These are phyloP conservation scores for Raddia guianensis DNA, from an alignment of 176 grass and related monocot species.

Conservation along the genomic window DNA sequence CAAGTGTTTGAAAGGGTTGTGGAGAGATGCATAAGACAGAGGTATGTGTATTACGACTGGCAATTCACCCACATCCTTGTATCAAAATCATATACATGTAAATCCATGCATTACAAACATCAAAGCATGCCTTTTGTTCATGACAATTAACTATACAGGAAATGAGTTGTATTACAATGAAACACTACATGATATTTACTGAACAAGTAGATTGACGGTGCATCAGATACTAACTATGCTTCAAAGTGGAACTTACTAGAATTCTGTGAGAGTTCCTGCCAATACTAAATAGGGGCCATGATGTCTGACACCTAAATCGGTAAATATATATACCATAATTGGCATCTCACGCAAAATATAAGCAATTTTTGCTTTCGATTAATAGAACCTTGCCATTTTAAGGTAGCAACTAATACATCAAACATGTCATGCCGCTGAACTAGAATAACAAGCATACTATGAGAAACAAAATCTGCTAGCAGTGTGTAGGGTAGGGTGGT, in stretches of 20 bases:
- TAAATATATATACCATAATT: neutral
- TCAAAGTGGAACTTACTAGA: neutral
- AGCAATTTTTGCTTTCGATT: neutral
- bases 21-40: neutral
- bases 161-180: neutral
- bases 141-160: neutral
- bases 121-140: neutral
- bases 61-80: neutral
- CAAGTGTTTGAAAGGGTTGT: neutral
- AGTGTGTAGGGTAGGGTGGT: neutral
- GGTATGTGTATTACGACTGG: slow-evolving; percentile 9
- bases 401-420: neutral
- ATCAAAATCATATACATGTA: neutral
- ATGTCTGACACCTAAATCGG: neutral
- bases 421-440: neutral
- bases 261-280: neutral
- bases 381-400: slow-evolving; percentile 9
- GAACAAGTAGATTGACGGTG: neutral
- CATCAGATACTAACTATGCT: neutral
- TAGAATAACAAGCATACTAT: neutral
- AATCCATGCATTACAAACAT: neutral
- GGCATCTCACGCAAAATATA: neutral
- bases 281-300: neutral
- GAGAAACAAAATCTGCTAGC: neutral
- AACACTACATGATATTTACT: neutral